These are phyloP conservation scores for Heimioporus sp. DNA, from an alignment of 768 basidiomycete species.

Conservation along the genomic window DNA sequence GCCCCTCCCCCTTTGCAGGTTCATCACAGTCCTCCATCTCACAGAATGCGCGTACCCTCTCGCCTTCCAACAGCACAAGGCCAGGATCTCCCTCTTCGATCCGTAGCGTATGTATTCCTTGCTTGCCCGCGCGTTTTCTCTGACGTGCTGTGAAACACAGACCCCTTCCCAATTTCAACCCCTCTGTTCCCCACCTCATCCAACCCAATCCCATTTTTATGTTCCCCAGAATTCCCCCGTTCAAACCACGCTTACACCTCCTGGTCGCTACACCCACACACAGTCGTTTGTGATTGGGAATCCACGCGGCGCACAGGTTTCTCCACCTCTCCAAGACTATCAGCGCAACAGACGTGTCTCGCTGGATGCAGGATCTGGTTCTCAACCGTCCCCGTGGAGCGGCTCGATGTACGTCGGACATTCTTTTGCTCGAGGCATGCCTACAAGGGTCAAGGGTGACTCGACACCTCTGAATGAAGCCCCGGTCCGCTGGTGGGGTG, in stretches of 20 bases:
- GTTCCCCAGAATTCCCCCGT: constrained; percentile 1
- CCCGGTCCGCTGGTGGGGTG: constrained; percentile 21
- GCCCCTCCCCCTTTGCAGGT: constrained; percentile 11
- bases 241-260: constrained; percentile 2
- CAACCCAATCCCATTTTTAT: constrained; percentile 5
- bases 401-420: background rate
- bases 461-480: constrained; percentile 18
- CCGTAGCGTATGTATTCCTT: constrained; percentile 8
- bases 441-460: background rate
- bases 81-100: constrained; percentile 10
- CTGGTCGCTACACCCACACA: constrained; percentile 10
- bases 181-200: constrained; percentile 3
- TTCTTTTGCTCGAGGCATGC: background rate
- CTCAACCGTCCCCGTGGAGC: background rate
- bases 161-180: constrained; percentile 1
- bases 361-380: constrained; percentile 4
- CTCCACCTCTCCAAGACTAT: background rate
- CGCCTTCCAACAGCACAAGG: constrained; percentile 6
- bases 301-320: background rate
- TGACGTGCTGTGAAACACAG: background rate
- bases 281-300: constrained; percentile 13
- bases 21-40: background rate
- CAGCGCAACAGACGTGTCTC: constrained; percentile 5
- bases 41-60: background rate
- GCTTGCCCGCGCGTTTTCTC: too few relatives aligned